These are phyloP conservation scores for Akanthomyces lecanii DNA, from an alignment of 2,329 filamentous ascomycete genomes.

Conservation along the genomic window DNA sequence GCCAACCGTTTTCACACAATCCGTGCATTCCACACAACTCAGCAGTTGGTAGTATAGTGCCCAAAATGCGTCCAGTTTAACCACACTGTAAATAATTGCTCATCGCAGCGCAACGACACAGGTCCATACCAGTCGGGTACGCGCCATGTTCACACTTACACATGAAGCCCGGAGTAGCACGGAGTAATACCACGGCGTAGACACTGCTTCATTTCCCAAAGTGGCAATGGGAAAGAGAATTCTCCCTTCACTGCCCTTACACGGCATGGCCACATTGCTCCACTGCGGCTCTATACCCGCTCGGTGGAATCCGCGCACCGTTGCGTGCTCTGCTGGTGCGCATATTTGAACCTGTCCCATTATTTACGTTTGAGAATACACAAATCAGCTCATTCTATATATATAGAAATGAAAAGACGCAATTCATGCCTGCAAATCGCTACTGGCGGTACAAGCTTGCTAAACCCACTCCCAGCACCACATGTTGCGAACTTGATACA, in stretches of 20 bases:
- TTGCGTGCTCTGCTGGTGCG: background rate
- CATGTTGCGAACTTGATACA: too few relatives aligned
- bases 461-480: conserved; percentile 2
- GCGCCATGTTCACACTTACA: background rate
- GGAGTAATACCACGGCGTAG: background rate
- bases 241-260: conserved; percentile 1
- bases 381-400: conserved; percentile 9
- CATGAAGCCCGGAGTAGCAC: conserved; percentile 5
- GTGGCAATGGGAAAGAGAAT: background rate
- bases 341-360: background rate
- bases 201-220: background rate
- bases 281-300: conserved; percentile 14
- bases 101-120: background rate
- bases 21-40: background rate
- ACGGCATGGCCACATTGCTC: background rate
- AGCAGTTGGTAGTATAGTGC: background rate
- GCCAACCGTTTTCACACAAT: background rate
- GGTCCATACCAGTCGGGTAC: background rate
- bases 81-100: background rate
- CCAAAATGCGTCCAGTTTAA: background rate
- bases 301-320: conserved; percentile 6
- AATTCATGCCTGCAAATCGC: background rate
- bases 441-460: background rate
- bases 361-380: conserved; percentile 10
- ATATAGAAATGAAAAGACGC: background rate